Evolutionary conservation across 169 alveolate genomes (phyloP).

Genomic region (Sarcocystis neurona): DNA sequence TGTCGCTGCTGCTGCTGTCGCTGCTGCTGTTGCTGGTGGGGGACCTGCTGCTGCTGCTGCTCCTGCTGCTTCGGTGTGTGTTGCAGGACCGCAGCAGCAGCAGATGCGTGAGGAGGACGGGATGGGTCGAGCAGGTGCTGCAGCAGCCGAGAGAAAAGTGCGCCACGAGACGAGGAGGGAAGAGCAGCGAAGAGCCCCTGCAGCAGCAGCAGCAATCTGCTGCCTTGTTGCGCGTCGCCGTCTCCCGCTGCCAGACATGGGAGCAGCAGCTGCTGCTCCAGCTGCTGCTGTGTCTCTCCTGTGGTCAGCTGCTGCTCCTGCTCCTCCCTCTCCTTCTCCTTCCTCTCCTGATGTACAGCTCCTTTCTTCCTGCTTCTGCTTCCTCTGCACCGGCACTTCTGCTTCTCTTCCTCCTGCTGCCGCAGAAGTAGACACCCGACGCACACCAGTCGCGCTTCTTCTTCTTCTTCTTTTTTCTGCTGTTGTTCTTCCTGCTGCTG

Average conservation of each 20-base stretch:
- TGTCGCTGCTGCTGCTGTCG: no score
- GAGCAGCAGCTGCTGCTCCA: slow-evolving; percentile 3
- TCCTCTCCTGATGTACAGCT: no score
- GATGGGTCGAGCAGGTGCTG: no score
- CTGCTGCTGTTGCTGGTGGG: no score
- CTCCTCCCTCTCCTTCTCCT: neutral
- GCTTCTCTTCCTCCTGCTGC: neutral
- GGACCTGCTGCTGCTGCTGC: no score
- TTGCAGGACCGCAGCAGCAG: no score
- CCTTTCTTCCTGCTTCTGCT: no score
- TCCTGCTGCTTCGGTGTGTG: no score
- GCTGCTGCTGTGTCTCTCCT: neutral
- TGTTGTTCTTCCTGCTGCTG: no score
- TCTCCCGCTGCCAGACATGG: neutral
- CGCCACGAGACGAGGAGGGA: neutral
- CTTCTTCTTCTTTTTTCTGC: neutral
- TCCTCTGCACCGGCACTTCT: no score
- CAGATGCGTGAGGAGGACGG: no score
- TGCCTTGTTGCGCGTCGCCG: slow-evolving; percentile 13
- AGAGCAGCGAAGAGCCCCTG: slow-evolving; percentile 16
- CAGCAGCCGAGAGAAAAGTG: neutral
- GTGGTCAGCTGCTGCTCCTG: neutral
- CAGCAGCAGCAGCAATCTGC: neutral
- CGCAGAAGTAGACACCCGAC: neutral
- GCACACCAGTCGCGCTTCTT: neutral